Evolutionary conservation across 2,329 filamentous ascomycete genomes (phyloP), one percentile per base, ranked within the genome.

Genomic region (Ambrosiella xylebori): DNA sequence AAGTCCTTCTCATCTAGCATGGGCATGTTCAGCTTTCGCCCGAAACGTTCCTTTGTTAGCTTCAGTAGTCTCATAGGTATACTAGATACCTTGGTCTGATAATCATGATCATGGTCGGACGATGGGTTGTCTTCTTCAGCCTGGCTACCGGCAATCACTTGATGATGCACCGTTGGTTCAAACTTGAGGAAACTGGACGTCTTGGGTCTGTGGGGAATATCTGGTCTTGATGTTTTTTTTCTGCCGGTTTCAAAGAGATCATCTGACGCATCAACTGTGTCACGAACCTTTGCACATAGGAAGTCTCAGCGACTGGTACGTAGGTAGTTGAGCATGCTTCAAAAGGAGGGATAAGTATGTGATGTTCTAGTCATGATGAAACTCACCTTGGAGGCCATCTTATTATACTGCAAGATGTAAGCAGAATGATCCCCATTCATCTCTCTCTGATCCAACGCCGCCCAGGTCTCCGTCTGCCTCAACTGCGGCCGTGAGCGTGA

Each of bases 351-450:
- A 27, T 27, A 27, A 27, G 27, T 27, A 27, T 27, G 27, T 27
- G 27, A 27, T 3, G 27, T 27, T 27, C 27, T 27, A 27, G 27
- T 27, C 27, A 27, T 47, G 7, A n/a, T 19, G 6, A 51, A 19
- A 1, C 62, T 38, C 61, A 81, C 80, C 73, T 78, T 78, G 58
- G 71, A 74, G 2, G 81, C 81, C 4, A 84, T 66, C 3, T 73
- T 70, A 65, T 84, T 84, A 66, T 82, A 85, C 63, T 82, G 77
- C 7, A 74, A 64, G 5, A 82, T 66, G 64, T 78, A 79, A 2
- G 68, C 64, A 1, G 68, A 65, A 37, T 78, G 71, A 57, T 76
- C 72, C 40, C 75, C 73, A 13, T 74, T 65, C 37, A 75, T 74
- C 45, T 79, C 77, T 3, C 68, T 51, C 5, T 56, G 56, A 27